Percentiles rank a stretch among this genome's conserved stretches.
Conservation (phyloP, 495 filamentous ascomycete species). For the Glonium stellatum region DNA sequence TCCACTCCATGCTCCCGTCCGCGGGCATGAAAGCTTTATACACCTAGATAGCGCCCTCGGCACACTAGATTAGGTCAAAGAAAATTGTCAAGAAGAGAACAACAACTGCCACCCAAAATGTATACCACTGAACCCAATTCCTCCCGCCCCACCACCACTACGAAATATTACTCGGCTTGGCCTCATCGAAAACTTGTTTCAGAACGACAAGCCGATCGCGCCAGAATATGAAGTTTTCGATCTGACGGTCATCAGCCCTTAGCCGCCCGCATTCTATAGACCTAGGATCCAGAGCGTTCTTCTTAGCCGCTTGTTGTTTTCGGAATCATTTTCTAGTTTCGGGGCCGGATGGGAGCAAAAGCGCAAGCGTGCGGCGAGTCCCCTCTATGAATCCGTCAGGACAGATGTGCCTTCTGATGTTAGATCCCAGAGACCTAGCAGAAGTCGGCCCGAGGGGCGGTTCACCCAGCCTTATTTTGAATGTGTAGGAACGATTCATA, state of each 20-base stretch:
- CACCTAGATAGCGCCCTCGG: slow-evolving; percentile 23
- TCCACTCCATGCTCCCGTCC: too few relatives aligned
- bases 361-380: slow-evolving; percentile 41
- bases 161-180: slow-evolving; percentile 38
- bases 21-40: slow-evolving; percentile 12
- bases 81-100: slow-evolving; percentile 44
- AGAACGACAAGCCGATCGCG: slow-evolving; percentile 46
- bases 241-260: slow-evolving; percentile 34
- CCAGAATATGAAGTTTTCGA: slow-evolving; percentile 46
- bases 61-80: slow-evolving; percentile 45
- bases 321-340: slow-evolving; percentile 11
- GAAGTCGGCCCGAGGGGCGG: too few relatives aligned
- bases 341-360: slow-evolving; percentile 39
- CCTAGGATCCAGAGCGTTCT: slow-evolving; percentile 30
- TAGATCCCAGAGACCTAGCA: neutral
- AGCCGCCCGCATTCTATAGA: slow-evolving; percentile 26
- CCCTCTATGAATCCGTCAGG: slow-evolving; percentile 38
- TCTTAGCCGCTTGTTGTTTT: neutral
- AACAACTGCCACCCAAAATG: slow-evolving; percentile 48
- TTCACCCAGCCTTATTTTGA: slow-evolving; percentile 20
- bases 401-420: slow-evolving; percentile 22
- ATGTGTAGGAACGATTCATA: slow-evolving; percentile 38
- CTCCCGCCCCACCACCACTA: slow-evolving; percentile 50
- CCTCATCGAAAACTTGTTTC: slow-evolving; percentile 48
- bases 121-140: slow-evolving; percentile 47